Evolutionary conservation across 108 stramenopile species (phyloP).

Genomic region (Pseudonitzschia pungens): DNA sequence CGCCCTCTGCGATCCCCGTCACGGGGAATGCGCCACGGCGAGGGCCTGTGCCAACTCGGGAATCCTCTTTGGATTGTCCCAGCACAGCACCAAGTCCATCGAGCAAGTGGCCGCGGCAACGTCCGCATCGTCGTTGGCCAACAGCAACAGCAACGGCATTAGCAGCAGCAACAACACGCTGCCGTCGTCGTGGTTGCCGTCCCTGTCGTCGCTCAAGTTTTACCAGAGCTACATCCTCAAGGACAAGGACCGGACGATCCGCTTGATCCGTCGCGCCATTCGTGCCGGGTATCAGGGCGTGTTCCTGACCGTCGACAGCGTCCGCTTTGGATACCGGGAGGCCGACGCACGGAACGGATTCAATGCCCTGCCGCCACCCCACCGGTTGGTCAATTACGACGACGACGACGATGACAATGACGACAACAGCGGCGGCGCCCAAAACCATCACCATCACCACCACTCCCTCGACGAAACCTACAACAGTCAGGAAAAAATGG

Average conservation of each 20-base stretch:
- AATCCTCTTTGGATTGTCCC: constrained; percentile 63
- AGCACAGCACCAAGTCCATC: constrained; percentile 78
- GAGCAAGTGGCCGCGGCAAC: constrained; percentile 64
- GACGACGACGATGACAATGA: constrained; percentile 18
- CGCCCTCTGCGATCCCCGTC: constrained; percentile 50
- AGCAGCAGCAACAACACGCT: too few species aligned
- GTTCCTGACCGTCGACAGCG: constrained; percentile 81
- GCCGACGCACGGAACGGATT: constrained; percentile 78
- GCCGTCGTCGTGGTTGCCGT: constrained; percentile 4
- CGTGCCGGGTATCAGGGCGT: constrained; percentile 71
- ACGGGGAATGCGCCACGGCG: constrained; percentile 79
- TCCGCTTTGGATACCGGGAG: constrained; percentile 84
- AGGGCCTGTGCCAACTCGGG: constrained; percentile 49
- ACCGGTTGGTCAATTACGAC: constrained; percentile 75
- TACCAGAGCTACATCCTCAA: constrained; percentile 82
- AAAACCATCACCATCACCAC: constrained; percentile 3
- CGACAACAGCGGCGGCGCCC: neutral
- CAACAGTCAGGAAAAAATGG: constrained; percentile 52
- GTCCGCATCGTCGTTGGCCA: neutral
- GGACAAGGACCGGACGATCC: constrained; percentile 56
- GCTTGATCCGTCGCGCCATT: constrained; percentile 61
- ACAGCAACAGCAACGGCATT: constrained; percentile 8
- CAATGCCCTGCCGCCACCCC: constrained; percentile 73
- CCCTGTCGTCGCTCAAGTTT: constrained; percentile 25
- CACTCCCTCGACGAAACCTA: constrained; percentile 46